These are phyloP conservation scores for Zygoascus flipseniorum DNA, from an alignment of 805 yeast species.

Conservation along the genomic window DNA sequence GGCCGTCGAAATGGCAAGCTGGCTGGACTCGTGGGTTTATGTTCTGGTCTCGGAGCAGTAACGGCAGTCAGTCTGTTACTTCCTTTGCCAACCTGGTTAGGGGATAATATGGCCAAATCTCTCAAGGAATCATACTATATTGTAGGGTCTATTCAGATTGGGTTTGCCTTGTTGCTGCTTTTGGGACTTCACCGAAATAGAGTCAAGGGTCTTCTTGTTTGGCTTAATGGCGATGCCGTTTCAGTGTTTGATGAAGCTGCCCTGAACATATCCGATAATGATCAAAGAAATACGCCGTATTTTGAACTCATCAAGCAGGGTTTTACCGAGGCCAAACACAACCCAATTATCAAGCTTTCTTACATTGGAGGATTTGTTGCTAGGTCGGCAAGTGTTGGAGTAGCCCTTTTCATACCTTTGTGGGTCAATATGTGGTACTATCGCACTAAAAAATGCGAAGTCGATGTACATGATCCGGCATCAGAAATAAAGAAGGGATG, in stretches of 20 bases:
- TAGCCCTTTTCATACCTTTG: slow-evolving; percentile 55
- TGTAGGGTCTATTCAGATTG: slow-evolving; percentile 37
- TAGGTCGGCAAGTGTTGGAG: slow-evolving; percentile 51
- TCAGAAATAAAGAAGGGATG: slow-evolving; percentile 36
- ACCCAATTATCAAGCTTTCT: slow-evolving; percentile 44
- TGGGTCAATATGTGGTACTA: slow-evolving; percentile 50
- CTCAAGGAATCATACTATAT: slow-evolving; percentile 41
- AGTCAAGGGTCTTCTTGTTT: slow-evolving; percentile 25
- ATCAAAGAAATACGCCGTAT: slow-evolving; percentile 26
- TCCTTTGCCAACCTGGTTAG: slow-evolving; percentile 48
- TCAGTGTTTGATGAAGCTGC: slow-evolving; percentile 26
- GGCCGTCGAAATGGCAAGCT: slow-evolving; percentile 40
- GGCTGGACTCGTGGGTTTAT: slow-evolving; percentile 53
- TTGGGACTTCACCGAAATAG: slow-evolving; percentile 40
- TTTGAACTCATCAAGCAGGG: slow-evolving; percentile 40
- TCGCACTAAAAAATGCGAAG: slow-evolving; percentile 41
- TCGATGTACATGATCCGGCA: slow-evolving; percentile 15
- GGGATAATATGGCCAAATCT: slow-evolving; percentile 36
- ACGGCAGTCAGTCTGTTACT: slow-evolving; percentile 48
- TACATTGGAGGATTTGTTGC: slow-evolving; percentile 57
- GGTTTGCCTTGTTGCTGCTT: slow-evolving; percentile 33
- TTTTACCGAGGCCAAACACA: slow-evolving; percentile 36
- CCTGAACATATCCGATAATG: slow-evolving; percentile 15
- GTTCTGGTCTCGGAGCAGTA: slow-evolving; percentile 61
- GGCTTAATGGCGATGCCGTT: slow-evolving; percentile 21